phyloP scores from a whole-genome alignment of 306 rosid species.

The Phaseolus lunatus region DNA sequence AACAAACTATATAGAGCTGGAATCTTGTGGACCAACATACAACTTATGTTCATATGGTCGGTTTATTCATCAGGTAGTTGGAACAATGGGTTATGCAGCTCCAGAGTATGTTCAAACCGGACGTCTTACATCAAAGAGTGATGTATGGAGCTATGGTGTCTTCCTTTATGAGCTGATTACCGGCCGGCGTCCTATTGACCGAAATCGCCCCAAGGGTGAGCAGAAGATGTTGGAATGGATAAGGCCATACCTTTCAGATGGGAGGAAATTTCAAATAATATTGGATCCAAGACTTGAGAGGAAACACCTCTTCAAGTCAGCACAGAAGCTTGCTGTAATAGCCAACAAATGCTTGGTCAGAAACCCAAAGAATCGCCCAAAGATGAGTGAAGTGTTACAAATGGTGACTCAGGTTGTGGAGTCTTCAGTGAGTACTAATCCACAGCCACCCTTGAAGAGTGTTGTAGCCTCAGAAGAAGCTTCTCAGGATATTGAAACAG shows the following conservation, averaged over 20 bases:
- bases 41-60: constrained; percentile 43
- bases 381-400: constrained; percentile 91
- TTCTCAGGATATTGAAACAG: constrained; percentile 47
- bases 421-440: constrained; percentile 49
- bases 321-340: constrained; percentile 70
- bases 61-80: constrained; percentile 73
- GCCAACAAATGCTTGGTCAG: constrained; percentile 88
- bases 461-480: constrained; percentile 49
- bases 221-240: constrained; percentile 97
- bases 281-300: constrained; percentile 91
- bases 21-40: constrained; percentile 26
- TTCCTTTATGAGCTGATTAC: constrained; percentile 96
- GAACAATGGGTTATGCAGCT: constrained; percentile 98
- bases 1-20: constrained; percentile 16
- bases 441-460: constrained; percentile 57
- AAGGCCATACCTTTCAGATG: constrained; percentile 81
- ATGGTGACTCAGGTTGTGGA: constrained; percentile 70
- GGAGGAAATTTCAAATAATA: constrained; percentile 75
- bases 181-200: constrained; percentile 89
- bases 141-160: constrained; percentile 96
- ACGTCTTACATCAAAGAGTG: constrained; percentile 84
- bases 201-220: constrained; percentile 89
- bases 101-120: constrained; percentile 95
- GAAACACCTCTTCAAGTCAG: constrained; percentile 70
- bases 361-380: constrained; percentile 87